Evolutionary conservation across 441 rosid genomes (phyloP).

Genomic region (Jatropha multifida): DNA sequence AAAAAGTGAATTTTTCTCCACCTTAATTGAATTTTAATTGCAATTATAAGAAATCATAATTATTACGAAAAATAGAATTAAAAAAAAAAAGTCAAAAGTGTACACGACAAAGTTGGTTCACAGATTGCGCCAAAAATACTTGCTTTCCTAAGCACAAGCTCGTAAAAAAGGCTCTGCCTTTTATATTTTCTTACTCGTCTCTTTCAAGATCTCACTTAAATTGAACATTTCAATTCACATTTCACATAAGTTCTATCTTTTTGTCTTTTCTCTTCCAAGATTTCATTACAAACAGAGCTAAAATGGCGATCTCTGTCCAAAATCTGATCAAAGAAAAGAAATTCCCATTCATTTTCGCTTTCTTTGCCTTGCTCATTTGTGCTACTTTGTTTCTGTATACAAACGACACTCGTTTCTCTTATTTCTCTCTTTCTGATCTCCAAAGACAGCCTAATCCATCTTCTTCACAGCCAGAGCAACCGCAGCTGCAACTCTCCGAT

Average conservation of each 20-base stretch:
- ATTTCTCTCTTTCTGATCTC: constrained; percentile 33
- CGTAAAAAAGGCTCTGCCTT: not conserved
- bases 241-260: not conserved
- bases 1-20: too few species aligned
- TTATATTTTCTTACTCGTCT: not conserved
- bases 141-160: not conserved
- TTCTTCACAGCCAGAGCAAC: constrained; percentile 8
- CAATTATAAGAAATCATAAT: too few species aligned
- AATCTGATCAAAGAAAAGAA: constrained; percentile 34
- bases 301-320: constrained; percentile 33
- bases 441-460: constrained; percentile 16
- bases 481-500: too few species aligned
- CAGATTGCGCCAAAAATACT: not conserved
- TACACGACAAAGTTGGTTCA: not conserved
- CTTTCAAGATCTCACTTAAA: not conserved
- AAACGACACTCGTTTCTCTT: constrained; percentile 29
- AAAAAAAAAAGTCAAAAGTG: too few species aligned
- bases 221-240: not conserved
- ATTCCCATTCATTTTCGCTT: constrained; percentile 37
- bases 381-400: constrained; percentile 38
- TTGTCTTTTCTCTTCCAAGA: not conserved
- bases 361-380: constrained; percentile 39
- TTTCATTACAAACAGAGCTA: not conserved
- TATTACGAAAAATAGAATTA: too few species aligned
- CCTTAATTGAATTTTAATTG: too few species aligned